phyloP scores from a whole-genome alignment of 2,329 filamentous ascomycete genomes.

The Aureobasidium sp. region DNA sequence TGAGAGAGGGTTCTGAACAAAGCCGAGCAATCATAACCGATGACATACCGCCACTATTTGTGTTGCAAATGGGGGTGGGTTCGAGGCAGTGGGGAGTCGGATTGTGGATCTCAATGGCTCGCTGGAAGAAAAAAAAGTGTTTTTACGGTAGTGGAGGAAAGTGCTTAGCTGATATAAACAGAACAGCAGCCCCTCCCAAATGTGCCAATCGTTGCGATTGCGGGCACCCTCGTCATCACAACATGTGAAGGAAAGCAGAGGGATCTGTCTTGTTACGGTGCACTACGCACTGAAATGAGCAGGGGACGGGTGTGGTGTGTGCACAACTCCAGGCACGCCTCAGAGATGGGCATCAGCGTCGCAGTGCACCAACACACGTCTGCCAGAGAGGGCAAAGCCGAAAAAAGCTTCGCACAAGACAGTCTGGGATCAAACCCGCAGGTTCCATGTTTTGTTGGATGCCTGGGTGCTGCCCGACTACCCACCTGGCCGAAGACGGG shows the following conservation, averaged over 20 bases:
- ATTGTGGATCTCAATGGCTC: slow-evolving; percentile 2
- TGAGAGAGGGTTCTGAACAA: slow-evolving; percentile 8
- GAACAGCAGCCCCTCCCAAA: not conserved
- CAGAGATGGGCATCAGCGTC: slow-evolving; percentile 7
- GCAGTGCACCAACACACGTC: slow-evolving; percentile 1
- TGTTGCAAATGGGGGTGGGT: not conserved
- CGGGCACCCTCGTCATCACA: slow-evolving; percentile 9
- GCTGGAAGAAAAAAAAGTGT: slow-evolving; percentile 5
- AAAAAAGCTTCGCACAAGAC: slow-evolving; percentile 3
- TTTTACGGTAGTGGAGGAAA: slow-evolving; percentile 6
- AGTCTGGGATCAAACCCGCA: slow-evolving; percentile 5
- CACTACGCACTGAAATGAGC: slow-evolving; percentile 10
- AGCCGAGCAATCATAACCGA: slow-evolving; percentile 12
- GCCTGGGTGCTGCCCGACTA: slow-evolving; percentile 6
- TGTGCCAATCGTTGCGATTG: slow-evolving; percentile 1
- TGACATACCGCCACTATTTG: slow-evolving; percentile 11
- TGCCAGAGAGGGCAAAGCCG: not conserved
- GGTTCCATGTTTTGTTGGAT: slow-evolving; percentile 2
- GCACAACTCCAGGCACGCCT: slow-evolving; percentile 10
- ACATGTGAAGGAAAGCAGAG: slow-evolving; percentile 10
- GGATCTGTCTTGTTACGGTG: slow-evolving; percentile 10
- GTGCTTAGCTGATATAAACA: slow-evolving; percentile 12
- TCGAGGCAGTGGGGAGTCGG: not conserved
- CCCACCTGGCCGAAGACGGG: not conserved
- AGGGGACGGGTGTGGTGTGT: slow-evolving; percentile 10